Evolutionary conservation across 176 grass and related monocot species (phyloP), one percentile per base, ranked within the genome.

Genomic region (Rhynchospora breviuscula): DNA sequence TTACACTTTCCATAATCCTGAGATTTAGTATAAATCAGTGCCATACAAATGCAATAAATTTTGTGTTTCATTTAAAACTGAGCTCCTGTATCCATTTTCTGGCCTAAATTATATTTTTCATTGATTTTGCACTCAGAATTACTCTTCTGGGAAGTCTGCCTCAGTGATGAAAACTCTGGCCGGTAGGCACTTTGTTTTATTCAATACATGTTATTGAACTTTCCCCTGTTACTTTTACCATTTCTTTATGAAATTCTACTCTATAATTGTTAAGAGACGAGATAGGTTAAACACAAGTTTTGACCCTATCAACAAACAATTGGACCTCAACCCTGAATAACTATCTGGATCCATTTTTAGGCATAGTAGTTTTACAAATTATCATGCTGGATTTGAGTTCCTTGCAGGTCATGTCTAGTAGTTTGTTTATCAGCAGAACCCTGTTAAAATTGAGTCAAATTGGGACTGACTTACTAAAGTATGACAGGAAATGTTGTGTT

Each of bases 161-260:
- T 95, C 96, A 45, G 93, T 93, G 84, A 93, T 99, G 83, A 99
- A 99, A 90, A 95, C 89, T 11, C 84, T 99, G 78, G 93, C 93
- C 68, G 96, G 96, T 99, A 84, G 83, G 91, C 84, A 79, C 67
- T 48, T 44, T 18, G 44, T 75, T 75, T 53, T 80, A 48, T 44
- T 78, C 58, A 77, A 47, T 87, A 83, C 19, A 12, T 67, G 6
- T 52, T 15, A 21, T 67, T 81, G 18, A 85, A 48, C 47, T 72
- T 72, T 80, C 18, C n/a, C 48, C 47, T 67, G 0, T 81, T 80
- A 11, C 47, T 61, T 52, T 76, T 29, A 29, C 21, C 4, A 3
- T 11, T n/a, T n/a, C n/a, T n/a, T 5, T 47, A 76, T 12, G 14
- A 53, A 53, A 14, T 76, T 54, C 12, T 17, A 76, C 48, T 26